Evolutionary conservation across 2,329 filamentous ascomycete genomes (phyloP), one percentile per base, ranked within the genome.

Genomic region (Penicillium sp.): DNA sequence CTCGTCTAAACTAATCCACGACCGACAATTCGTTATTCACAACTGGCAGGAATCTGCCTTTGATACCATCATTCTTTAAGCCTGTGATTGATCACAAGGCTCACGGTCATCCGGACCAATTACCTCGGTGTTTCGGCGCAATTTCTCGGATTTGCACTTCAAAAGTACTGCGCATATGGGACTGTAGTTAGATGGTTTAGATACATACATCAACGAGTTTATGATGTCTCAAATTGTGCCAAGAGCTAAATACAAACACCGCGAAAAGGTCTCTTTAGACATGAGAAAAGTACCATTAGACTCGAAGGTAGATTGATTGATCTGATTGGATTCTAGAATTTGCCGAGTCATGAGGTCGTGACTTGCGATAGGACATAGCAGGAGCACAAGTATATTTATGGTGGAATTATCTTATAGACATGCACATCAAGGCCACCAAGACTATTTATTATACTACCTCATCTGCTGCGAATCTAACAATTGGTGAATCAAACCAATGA

Each of bases 81-180:
- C 39, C 37, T 35, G 35, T 40, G 35, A 31, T 39, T 47, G 34
- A 38, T 44, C 46, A 42, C 32, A 41, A 20, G 34, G 30, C 42
- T 42, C 37, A 39, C 35, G 45, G 40, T 45, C 32, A 47, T 41
- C 37, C 49, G 42, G 48, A 46, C 37, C 39, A 43, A 40, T 47
- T 42, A 39, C 36, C 43, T 41, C 32, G 51, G 51, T 51, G 51
- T 54, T 54, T 32, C 44, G 50, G 50, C 50, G 50, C 49, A 52
- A 42, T 47, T 32, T 42, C 39, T 48, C 40, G 44, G 49, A 36
- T 44, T 47, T 44, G 39, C 36, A 47, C 42, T 22, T 22, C 5
- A 22, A 53, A 53, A 53, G 49, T 53, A 50, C 47, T 20, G 30
- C 37, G 41, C 43, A 52, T 50, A 35, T 12, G 30, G 45, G 38